phyloP scores from a whole-genome alignment of 208 protist species.

The Trypanosoma brucei region DNA sequence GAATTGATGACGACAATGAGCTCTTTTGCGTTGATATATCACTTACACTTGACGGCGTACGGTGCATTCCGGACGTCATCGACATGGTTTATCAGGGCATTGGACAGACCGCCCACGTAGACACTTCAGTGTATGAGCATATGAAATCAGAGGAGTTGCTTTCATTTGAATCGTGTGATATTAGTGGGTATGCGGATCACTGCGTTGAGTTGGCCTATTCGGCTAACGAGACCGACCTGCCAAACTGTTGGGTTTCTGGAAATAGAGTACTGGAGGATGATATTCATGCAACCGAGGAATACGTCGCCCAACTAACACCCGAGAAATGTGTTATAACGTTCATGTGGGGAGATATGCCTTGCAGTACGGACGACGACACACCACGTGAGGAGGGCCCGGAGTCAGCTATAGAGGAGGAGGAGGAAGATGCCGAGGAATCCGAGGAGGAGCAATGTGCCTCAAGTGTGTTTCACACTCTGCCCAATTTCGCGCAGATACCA shows the following conservation, averaged over 20 bases:
- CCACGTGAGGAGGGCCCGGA: neutral
- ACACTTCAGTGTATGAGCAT: constrained; percentile 48
- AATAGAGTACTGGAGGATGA: constrained; percentile 55
- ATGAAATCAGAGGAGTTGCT: constrained; percentile 53
- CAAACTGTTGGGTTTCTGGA: constrained; percentile 44
- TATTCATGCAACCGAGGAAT: constrained; percentile 31
- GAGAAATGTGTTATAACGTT: constrained; percentile 43
- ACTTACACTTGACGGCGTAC: constrained; percentile 57
- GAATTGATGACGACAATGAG: constrained; percentile 60
- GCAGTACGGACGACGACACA: neutral
- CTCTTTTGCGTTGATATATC: constrained; percentile 37
- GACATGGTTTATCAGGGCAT: constrained; percentile 60
- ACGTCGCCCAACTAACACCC: constrained; percentile 50
- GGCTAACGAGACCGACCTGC: constrained; percentile 38
- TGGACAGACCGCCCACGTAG: constrained; percentile 42
- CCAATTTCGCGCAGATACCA: constrained; percentile 39
- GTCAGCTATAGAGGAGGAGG: neutral
- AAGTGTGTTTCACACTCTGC: constrained; percentile 45
- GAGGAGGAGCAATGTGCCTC: constrained; percentile 10
- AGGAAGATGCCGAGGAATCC: constrained; percentile 9
- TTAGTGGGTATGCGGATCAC: constrained; percentile 31
- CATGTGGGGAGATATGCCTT: constrained; percentile 55
- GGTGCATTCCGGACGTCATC: constrained; percentile 47
- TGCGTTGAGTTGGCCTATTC: constrained; percentile 34
- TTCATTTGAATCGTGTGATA: constrained; percentile 50